These are phyloP conservation scores for Kickxella alabastrina DNA, from an alignment of 192 early-diverging fungal species.

Conservation along the genomic window DNA sequence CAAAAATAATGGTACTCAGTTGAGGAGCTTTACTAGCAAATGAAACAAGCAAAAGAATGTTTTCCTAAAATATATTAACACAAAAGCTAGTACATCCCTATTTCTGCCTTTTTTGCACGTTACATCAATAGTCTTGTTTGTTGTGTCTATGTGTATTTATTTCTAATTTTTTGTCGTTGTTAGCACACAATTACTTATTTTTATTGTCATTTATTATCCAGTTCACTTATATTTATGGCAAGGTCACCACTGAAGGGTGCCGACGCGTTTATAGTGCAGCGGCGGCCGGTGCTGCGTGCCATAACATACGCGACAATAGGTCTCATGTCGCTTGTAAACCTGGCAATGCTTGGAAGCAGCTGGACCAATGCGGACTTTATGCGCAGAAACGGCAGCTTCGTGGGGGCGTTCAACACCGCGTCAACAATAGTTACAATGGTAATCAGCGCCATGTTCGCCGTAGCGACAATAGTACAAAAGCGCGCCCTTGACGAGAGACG, in stretches of 20 bases:
- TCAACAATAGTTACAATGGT: conserved; percentile 26
- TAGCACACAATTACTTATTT: not conserved
- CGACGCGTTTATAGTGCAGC: conserved; percentile 28
- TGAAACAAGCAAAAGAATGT: no score
- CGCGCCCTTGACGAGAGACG: conserved; percentile 7
- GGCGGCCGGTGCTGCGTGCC: conserved; percentile 32
- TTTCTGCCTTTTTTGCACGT: no score
- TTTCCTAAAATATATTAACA: no score
- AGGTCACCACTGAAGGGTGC: conserved; percentile 34
- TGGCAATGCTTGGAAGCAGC: conserved; percentile 37
- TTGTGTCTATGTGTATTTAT: no score
- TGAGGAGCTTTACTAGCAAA: no score
- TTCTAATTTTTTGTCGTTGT: not conserved
- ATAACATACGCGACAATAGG: conserved; percentile 15
- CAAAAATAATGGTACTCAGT: no score
- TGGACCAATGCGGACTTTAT: conserved; percentile 46
- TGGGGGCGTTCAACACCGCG: conserved; percentile 17
- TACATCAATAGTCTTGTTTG: no score
- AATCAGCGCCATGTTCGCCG: conserved; percentile 11
- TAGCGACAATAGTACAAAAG: conserved; percentile 13
- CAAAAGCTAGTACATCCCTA: no score
- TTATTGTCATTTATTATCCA: not conserved
- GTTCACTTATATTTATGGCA: no score
- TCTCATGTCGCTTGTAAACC: conserved; percentile 31
- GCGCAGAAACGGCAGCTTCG: conserved; percentile 40